phyloP scores from a whole-genome alignment of 1,284 basidiomycete genomes.

The Apiotrichum montevideense region DNA sequence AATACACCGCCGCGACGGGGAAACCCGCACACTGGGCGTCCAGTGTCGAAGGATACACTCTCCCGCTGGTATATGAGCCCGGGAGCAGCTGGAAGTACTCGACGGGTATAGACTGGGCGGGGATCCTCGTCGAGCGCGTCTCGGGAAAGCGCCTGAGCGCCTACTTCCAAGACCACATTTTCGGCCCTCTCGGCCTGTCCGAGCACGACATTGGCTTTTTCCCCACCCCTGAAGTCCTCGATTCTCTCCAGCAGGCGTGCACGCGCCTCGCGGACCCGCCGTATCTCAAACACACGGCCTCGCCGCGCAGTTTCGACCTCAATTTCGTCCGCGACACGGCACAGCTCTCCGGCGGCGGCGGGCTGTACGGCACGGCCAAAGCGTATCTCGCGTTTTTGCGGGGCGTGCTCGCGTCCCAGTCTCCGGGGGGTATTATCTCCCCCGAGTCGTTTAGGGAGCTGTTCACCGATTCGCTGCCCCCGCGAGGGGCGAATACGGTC shows the following conservation, averaged over 20 bases:
- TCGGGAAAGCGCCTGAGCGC: constrained; percentile 29
- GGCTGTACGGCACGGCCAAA: constrained; percentile 29
- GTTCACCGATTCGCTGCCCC: constrained; percentile 20
- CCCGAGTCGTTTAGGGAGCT: constrained; percentile 18
- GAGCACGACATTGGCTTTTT: constrained; percentile 24
- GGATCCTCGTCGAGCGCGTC: constrained; percentile 30
- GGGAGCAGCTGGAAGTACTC: constrained; percentile 29
- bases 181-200: constrained; percentile 14
- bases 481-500: not conserved
- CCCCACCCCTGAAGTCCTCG: constrained; percentile 15
- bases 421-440: constrained; percentile 14
- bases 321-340: not conserved
- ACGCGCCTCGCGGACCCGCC: constrained; percentile 9
- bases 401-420: constrained; percentile 21
- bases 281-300: not conserved
- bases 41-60: constrained; percentile 7
- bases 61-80: constrained; percentile 31
- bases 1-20: constrained; percentile 14
- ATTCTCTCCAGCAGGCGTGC: constrained; percentile 19
- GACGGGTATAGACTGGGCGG: constrained; percentile 41
- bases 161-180: constrained; percentile 22
- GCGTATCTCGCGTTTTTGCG: constrained; percentile 33
- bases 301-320: constrained; percentile 2
- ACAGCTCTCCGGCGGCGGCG: constrained; percentile 29
- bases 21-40: constrained; percentile 21